Conservation (phyloP, 805 yeast species). For the Scheffersomyces ergatensis region DNA sequence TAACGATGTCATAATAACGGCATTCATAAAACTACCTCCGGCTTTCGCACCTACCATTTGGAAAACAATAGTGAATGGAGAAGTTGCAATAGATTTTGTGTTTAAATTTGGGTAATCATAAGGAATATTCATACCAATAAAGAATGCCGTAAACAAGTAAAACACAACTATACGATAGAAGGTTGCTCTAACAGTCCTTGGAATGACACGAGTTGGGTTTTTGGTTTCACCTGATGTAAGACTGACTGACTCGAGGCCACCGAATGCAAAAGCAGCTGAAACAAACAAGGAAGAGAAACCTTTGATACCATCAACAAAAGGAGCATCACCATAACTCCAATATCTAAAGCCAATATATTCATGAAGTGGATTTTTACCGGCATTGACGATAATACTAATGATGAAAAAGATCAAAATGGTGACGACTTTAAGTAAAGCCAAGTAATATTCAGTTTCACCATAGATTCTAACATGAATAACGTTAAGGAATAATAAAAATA, state of each 20-base stretch:
- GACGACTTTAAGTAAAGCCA: slow-evolving; percentile 41
- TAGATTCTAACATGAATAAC: slow-evolving; percentile 37
- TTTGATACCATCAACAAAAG: slow-evolving; percentile 49
- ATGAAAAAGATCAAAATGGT: slow-evolving; percentile 58
- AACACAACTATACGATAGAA: slow-evolving; percentile 33
- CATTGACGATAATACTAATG: slow-evolving; percentile 53
- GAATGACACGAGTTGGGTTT: slow-evolving; percentile 28
- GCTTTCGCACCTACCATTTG: slow-evolving; percentile 42
- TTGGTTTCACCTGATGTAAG: slow-evolving; percentile 34
- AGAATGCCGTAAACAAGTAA: slow-evolving; percentile 35
- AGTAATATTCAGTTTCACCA: slow-evolving; percentile 41
- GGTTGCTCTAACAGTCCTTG: slow-evolving; percentile 28
- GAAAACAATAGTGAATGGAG: slow-evolving; percentile 44
- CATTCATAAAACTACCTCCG: slow-evolving; percentile 47
- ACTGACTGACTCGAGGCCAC: slow-evolving; percentile 44
- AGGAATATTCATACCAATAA: slow-evolving; percentile 42
- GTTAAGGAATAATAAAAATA: slow-evolving; percentile 41
- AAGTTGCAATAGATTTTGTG: slow-evolving; percentile 25
- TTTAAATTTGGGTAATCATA: slow-evolving; percentile 33
- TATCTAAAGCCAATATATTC: slow-evolving; percentile 43
- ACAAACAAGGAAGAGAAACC: slow-evolving; percentile 52
- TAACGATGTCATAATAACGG: slow-evolving; percentile 53
- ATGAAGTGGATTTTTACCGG: slow-evolving; percentile 51
- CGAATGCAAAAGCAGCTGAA: slow-evolving; percentile 50
- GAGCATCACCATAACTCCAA: slow-evolving; percentile 50